Conservation (phyloP, 345 rosid genomes). For the Streptanthus diversifolius region DNA sequence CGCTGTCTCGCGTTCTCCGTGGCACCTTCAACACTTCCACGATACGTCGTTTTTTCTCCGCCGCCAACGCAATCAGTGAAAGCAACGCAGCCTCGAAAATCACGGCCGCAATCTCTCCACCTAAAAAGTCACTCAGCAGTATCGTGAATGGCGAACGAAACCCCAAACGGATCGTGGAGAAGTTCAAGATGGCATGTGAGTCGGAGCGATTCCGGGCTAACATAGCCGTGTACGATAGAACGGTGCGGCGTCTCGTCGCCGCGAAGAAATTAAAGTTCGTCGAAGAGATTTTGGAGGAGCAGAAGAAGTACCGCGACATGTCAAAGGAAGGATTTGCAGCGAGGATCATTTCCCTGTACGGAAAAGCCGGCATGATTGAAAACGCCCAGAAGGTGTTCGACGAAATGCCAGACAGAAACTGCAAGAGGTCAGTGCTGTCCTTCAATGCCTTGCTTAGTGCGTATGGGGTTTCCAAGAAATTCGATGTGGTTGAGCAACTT, state of each 20-base stretch:
- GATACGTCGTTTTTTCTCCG: conserved; percentile 32
- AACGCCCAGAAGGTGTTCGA: conserved; percentile 71
- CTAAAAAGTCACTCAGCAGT: conserved; percentile 15
- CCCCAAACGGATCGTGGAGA: conserved; percentile 52
- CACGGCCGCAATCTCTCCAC: conserved; percentile 9
- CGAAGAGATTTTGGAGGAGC: conserved; percentile 63
- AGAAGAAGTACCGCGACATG: conserved; percentile 55
- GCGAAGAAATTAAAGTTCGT: conserved; percentile 42
- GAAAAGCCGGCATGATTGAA: conserved; percentile 54
- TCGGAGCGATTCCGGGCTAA: conserved; percentile 52
- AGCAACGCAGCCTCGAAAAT: neutral
- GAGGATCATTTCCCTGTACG: conserved; percentile 49
- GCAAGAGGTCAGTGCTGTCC: conserved; percentile 52
- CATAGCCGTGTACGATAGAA: conserved; percentile 42
- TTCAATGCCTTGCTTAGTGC: conserved; percentile 65
- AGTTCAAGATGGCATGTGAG: conserved; percentile 58
- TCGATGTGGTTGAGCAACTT: conserved; percentile 40
- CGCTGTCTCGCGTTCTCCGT: conserved; percentile 38
- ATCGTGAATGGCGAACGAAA: conserved; percentile 48
- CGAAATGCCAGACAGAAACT: conserved; percentile 59
- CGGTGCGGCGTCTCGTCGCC: conserved; percentile 60
- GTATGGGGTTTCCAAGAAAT: conserved; percentile 46
- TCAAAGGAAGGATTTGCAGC: conserved; percentile 54
- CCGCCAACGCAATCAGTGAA: neutral
- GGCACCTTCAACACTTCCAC: conserved; percentile 29